A percentile compares a stretch with the other conserved stretches of the same genome.
Conservation (phyloP, 208 protist genomes). For the Trichomonas gallinae region DNA sequence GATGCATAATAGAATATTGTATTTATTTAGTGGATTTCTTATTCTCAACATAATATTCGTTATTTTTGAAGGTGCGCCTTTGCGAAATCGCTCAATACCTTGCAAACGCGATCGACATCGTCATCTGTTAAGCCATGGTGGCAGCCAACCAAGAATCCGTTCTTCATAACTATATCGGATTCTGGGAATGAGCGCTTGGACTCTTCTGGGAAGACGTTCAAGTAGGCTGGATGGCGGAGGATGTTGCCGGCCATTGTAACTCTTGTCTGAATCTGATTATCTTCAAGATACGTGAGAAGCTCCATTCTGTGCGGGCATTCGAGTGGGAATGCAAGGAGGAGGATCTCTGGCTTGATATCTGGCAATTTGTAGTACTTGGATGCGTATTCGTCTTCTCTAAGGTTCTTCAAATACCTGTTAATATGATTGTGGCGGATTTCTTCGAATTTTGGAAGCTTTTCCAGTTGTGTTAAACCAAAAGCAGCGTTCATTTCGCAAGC, state of each 20-base stretch:
- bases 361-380: constrained; percentile 10
- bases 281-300: constrained; percentile 26
- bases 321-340: constrained; percentile 33
- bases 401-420: constrained; percentile 26
- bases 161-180: constrained; percentile 26
- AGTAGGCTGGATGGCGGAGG: constrained; percentile 31
- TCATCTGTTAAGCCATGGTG: constrained; percentile 32
- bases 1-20: no score
- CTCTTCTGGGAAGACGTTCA: constrained; percentile 17
- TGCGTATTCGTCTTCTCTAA: neutral
- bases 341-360: neutral
- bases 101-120: constrained; percentile 31
- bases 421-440: neutral
- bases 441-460: constrained; percentile 29
- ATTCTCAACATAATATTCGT: neutral
- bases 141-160: constrained; percentile 34
- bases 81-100: constrained; percentile 11
- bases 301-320: constrained; percentile 16
- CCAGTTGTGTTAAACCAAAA: constrained; percentile 35
- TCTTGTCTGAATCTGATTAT: constrained; percentile 33
- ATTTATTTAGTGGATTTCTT: no score
- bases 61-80: neutral
- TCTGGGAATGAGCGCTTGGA: neutral
- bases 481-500: constrained; percentile 38
- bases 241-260: constrained; percentile 41